Evolutionary conservation across 768 basidiomycete species (phyloP), one percentile per base, ranked within the genome.

Genomic region (Leccinum longicurvipes): DNA sequence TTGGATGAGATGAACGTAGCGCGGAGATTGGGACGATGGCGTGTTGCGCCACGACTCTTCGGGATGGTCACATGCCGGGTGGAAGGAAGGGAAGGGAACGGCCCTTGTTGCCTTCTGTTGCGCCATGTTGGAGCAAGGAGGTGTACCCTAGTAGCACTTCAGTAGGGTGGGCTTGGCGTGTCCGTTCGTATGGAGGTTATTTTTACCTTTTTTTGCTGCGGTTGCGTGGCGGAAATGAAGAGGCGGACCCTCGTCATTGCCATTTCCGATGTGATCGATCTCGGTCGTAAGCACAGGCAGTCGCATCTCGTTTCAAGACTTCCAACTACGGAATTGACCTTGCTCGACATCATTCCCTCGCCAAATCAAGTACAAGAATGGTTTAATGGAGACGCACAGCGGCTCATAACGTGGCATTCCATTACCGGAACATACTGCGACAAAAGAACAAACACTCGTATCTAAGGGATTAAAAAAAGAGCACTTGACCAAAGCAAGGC

Each of bases 401-500:
- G 42, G 25, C 42, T 58, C 24, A 19, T 39, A 25, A 56, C 15
- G 7, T 58, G 21, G 17, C 45, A 52, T 59, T 60, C 51, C 58
- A 56, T 58, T 55, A 27, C 34, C 21, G 47, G 31, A 53, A 50
- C 21, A 52, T 28, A 67, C 52, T 56, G 47, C 28, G 23, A 53
- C 19, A 54, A 23, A 59, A 51, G 31, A 41, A 47, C 47, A 59
- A 51, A 28, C n/a, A 52, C 10, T 52, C 11, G 1, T 1, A 28
- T 62, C 60, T 67, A 67, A 28, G 14, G 27, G 14, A 34, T 47
- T 41, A 5, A 41, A 39, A 62, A 65, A 50, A 62, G 63, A 60
- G 66, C 67, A 56, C 63, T 71, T 69, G 75, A 60, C 72, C 65
- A 67, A 57, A 72, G 73, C 74, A 74, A 65, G 71, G 60, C 54